Base-by-base conservation (phyloP, 768 basidiomycete genomes). In the Postia placenta region DNA sequence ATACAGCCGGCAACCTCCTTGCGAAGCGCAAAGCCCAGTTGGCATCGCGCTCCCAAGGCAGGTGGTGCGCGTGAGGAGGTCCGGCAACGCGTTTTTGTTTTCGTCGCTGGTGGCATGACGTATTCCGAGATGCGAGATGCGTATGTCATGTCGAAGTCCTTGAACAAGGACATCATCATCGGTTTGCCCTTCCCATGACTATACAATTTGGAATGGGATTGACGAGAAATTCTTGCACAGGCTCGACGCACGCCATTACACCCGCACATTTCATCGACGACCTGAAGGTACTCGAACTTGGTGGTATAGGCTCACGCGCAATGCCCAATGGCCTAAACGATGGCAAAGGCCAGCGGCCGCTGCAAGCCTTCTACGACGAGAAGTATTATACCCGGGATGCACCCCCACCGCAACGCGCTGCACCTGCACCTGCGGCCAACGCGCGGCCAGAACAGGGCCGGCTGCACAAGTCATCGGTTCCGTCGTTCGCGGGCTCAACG, bases 51-150 rank as follows among this genome's bases (percentile, higher is more conserved):
- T 1, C 80, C 80, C 4, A 78, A 75, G 56, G 64, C 79, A 3
- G 75, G 71, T 22, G 63, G 69, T 2, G 62, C 70, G 19, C 59
- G 69, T 26, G 77, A 64, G 68, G 71, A 84, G 28, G 74, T 77
- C 44, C 76, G 81, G 50, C 86, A 91, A 65, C 78, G 95, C 24
- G 60, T 96, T 12, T 74, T 99, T 28, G 79, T 97, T 15, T 98
- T 98, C 66, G 74, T 97, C 20, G 88, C 90, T 12, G 96, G 96
- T 28, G 96, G 96, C 2, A 84, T 94, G 78, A 94, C 96, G 1
- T 93, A 92, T 64, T 95, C 93, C 0, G 96, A 99, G 67, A 85
- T 94, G 67, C 76, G 95, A 51, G 82, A 92, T 59, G 85, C 81
- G 40, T 98, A 97, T 61, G 74, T 83, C 43, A 72, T 95, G 14